Evolutionary conservation across 305 asterid species (phyloP).

Genomic region (Fraxinus sp.): DNA sequence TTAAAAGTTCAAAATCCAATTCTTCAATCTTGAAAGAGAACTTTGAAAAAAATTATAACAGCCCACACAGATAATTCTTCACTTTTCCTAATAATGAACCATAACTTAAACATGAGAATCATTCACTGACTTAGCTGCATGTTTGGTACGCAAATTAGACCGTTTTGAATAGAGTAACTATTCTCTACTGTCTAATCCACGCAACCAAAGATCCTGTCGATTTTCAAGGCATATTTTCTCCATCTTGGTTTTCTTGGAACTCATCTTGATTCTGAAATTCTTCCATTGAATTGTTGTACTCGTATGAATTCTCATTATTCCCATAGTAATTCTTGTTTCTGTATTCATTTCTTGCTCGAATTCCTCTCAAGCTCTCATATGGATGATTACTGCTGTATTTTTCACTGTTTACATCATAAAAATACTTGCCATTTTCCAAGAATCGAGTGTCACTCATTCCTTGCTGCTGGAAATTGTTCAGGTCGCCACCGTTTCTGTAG

Average conservation of each 20-base stretch:
- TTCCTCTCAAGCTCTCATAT: slow-evolving; percentile 34
- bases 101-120: background rate
- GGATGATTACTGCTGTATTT: slow-evolving; percentile 47
- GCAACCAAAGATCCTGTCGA: background rate
- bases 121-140: background rate
- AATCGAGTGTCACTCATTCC: slow-evolving; percentile 77
- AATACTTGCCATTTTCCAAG: slow-evolving; percentile 57
- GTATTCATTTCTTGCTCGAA: slow-evolving; percentile 26
- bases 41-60: background rate
- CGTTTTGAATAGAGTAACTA: background rate
- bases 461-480: slow-evolving; percentile 33
- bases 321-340: background rate
- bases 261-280: slow-evolving; percentile 15
- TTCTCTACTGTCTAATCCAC: background rate
- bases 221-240: slow-evolving; percentile 24
- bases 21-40: background rate
- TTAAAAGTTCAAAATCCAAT: background rate
- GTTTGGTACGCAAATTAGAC: background rate
- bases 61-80: background rate
- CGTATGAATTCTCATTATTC: slow-evolving; percentile 1
- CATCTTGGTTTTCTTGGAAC: slow-evolving; percentile 10
- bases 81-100: background rate
- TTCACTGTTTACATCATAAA: slow-evolving; percentile 35
- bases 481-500: slow-evolving; percentile 25
- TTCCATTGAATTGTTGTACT: slow-evolving; percentile 11